phyloP scores from a whole-genome alignment of 352 stramenopile genomes.

The Pythium aristosporum region DNA sequence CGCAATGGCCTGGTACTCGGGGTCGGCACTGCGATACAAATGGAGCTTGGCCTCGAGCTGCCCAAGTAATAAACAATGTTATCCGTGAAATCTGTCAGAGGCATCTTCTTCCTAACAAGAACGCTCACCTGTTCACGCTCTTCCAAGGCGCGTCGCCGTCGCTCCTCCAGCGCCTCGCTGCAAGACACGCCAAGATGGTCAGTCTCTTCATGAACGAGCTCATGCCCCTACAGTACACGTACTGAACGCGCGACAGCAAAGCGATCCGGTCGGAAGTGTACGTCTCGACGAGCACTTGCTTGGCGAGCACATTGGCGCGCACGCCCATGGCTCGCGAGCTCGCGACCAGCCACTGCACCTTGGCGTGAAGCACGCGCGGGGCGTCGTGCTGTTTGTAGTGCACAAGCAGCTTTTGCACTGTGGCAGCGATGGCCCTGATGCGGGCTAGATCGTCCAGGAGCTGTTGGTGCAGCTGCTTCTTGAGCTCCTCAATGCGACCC shows the following conservation, averaged over 20 bases:
- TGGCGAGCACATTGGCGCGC: slow-evolving; percentile 31
- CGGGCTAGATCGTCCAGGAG: slow-evolving; percentile 26
- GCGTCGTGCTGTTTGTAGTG: slow-evolving; percentile 39
- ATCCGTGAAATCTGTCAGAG: not conserved
- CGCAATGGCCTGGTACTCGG: slow-evolving; percentile 39
- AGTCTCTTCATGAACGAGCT: slow-evolving; percentile 6
- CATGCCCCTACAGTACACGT: slow-evolving; percentile 12
- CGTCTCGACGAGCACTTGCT: slow-evolving; percentile 34
- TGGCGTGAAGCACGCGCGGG: slow-evolving; percentile 30
- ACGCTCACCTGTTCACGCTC: slow-evolving; percentile 20
- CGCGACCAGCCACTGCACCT: slow-evolving; percentile 33
- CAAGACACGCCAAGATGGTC: not conserved
- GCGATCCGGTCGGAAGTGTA: slow-evolving; percentile 28
- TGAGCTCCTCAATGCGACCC: slow-evolving; percentile 6
- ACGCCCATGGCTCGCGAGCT: slow-evolving; percentile 30
- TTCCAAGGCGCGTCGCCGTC: slow-evolving; percentile 25
- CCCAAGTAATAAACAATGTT: not conserved
- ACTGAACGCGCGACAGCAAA: slow-evolving; percentile 29
- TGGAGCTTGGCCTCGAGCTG: slow-evolving; percentile 35
- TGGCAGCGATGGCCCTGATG: slow-evolving; percentile 27
- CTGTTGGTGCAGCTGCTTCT: slow-evolving; percentile 17
- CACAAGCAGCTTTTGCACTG: slow-evolving; percentile 25
- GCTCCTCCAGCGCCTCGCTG: slow-evolving; percentile 31
- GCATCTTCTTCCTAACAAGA: not conserved
- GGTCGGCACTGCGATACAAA: slow-evolving; percentile 33